Percentiles rank a stretch among this genome's conserved stretches.
Evolutionary conservation across 345 rosid genomes (phyloP).

Genomic region (Citrus glauca): DNA sequence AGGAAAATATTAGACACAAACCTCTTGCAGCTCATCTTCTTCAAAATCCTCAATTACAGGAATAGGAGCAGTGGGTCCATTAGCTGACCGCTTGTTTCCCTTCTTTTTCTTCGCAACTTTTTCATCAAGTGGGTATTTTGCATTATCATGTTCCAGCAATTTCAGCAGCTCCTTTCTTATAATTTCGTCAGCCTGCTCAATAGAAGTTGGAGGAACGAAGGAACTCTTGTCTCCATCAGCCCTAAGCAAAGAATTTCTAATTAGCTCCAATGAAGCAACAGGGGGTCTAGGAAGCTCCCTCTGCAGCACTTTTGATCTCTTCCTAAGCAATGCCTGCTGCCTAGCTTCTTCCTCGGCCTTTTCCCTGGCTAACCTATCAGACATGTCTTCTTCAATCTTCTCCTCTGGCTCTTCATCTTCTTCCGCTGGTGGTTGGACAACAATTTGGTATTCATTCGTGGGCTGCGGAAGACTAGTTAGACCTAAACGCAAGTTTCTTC

Average conservation of each 20-base stretch:
- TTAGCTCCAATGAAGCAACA: conserved; percentile 77
- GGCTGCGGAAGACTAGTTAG: conserved; percentile 88
- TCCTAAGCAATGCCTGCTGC: conserved; percentile 76
- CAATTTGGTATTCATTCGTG: conserved; percentile 90
- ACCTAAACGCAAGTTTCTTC: conserved; percentile 70
- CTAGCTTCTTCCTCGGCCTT: conserved; percentile 95
- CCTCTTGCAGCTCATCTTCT: conserved; percentile 78
- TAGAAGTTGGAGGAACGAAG: conserved; percentile 78
- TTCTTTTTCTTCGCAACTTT: conserved; percentile 74
- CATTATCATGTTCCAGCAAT: conserved; percentile 89
- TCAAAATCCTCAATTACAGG: conserved; percentile 76
- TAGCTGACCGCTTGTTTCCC: conserved; percentile 59
- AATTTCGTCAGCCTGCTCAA: conserved; percentile 94
- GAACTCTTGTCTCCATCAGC: conserved; percentile 91
- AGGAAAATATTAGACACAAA: conserved; percentile 19
- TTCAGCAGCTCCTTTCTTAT: conserved; percentile 70
- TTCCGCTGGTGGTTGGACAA: conserved; percentile 72
- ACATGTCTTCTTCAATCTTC: conserved; percentile 99
- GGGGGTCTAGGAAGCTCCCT: conserved; percentile 98
- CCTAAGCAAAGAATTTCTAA: conserved; percentile 71
- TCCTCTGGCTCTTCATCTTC: conserved; percentile 86
- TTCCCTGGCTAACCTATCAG: conserved; percentile 82
- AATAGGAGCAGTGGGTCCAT: conserved; percentile 43
- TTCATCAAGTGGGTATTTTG: conserved; percentile 95
- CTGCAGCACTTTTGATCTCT: conserved; percentile 97